A percentile compares a stretch with the other conserved stretches of the same genome.
Evolutionary conservation across 2,329 filamentous ascomycete species (phyloP).

Genomic region (Graphilbum sp.): DNA sequence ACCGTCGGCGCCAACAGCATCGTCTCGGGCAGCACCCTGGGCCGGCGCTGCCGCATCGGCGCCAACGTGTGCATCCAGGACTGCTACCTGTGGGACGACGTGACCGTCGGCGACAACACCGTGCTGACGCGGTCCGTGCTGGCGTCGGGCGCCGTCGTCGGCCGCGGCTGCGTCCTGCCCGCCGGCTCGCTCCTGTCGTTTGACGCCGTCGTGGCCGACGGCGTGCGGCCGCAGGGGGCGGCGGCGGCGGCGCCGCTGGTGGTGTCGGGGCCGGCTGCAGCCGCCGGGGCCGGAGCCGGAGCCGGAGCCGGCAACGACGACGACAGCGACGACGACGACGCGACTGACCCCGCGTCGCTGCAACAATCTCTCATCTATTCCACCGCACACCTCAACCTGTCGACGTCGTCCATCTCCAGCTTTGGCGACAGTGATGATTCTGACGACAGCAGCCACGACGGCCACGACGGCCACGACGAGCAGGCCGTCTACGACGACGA

Average conservation of each 20-base stretch:
- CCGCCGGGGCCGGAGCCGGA: conserved; percentile 26
- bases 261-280: conserved; percentile 32
- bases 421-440: conserved; percentile 19
- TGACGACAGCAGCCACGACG: conserved; percentile 49
- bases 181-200: conserved; percentile 67
- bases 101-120: conserved; percentile 57
- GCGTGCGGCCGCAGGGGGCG: conserved; percentile 15
- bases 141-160: conserved; percentile 55
- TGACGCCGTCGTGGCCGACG: conserved; percentile 54
- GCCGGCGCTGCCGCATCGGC: conserved; percentile 73
- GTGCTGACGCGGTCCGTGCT: conserved; percentile 58
- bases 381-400: conserved; percentile 33
- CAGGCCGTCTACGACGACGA: not conserved
- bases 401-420: conserved; percentile 38
- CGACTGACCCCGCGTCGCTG: conserved; percentile 15
- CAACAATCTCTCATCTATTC: conserved; percentile 40
- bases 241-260: conserved; percentile 22
- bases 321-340: conserved; percentile 29
- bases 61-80: conserved; percentile 64
- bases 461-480: conserved; percentile 30
- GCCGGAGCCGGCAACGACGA: conserved; percentile 24
- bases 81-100: conserved; percentile 79
- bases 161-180: conserved; percentile 51
- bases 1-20: conserved; percentile 55
- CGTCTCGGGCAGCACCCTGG: conserved; percentile 64